Conservation (phyloP, 805 yeast species). For the Candida qinlingensis region DNA sequence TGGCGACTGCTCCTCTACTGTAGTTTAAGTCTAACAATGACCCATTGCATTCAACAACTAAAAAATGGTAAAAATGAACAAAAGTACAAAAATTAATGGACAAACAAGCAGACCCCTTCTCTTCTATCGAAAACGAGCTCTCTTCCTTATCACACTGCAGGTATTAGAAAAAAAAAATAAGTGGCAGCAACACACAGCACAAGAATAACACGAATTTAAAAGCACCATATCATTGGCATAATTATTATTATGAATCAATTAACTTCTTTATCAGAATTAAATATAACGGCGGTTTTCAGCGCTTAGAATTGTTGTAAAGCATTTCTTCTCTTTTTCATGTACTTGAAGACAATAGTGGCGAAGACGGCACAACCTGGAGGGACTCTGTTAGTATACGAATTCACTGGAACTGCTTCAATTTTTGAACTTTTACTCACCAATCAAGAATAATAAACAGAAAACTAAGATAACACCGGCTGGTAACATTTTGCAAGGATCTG, state of each 20-base stretch:
- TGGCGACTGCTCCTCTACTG: too few species aligned
- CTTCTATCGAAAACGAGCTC: neutral
- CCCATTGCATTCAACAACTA: neutral
- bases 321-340: constrained; percentile 17
- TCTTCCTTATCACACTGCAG: neutral
- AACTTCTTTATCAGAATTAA: neutral
- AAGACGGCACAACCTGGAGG: constrained; percentile 15
- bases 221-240: neutral
- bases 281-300: neutral
- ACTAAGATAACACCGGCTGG: constrained; percentile 31
- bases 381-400: constrained; percentile 5
- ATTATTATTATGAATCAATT: neutral
- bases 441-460: constrained; percentile 24
- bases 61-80: neutral
- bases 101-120: neutral
- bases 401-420: too few species aligned
- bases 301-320: constrained; percentile 24
- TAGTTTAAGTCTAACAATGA: neutral
- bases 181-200: neutral
- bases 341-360: constrained; percentile 11
- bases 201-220: neutral
- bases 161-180: constrained; percentile 1
- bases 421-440: constrained; percentile 17
- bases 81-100: neutral
- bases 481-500: constrained; percentile 21